A percentile compares a stretch with the other conserved stretches of the same genome.
Evolutionary conservation across 1,139 yeast genomes (phyloP).

Genomic region (Hyphopichia buzzinii): DNA sequence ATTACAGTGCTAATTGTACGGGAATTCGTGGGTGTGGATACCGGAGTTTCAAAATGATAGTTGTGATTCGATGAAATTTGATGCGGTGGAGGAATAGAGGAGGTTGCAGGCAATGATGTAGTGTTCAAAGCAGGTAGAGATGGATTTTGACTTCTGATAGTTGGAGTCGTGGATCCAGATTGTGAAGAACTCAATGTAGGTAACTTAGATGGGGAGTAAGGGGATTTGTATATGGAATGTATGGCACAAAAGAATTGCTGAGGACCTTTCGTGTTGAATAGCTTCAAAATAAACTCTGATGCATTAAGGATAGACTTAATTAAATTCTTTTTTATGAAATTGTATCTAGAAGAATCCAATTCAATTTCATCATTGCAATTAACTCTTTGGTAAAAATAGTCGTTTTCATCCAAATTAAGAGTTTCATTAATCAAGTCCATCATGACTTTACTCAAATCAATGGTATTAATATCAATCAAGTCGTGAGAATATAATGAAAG

Average conservation of each 20-base stretch:
- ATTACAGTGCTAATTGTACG: too few species aligned
- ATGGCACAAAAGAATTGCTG: slow-evolving; percentile 17
- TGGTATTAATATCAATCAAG: slow-evolving; percentile 30
- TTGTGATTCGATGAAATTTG: slow-evolving; percentile 4
- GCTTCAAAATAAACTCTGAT: slow-evolving; percentile 31
- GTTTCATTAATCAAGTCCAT: slow-evolving; percentile 39
- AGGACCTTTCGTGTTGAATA: slow-evolving; percentile 37
- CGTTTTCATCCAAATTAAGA: slow-evolving; percentile 18
- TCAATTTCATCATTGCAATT: slow-evolving; percentile 10
- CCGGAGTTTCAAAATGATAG: slow-evolving; percentile 2
- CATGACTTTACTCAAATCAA: slow-evolving; percentile 35
- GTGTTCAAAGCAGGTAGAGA: slow-evolving; percentile 1
- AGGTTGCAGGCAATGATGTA: slow-evolving; percentile 8
- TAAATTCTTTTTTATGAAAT: slow-evolving; percentile 30
- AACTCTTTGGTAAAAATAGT: slow-evolving; percentile 22
- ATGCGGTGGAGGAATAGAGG: slow-evolving; percentile 11
- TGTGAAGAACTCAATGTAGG: slow-evolving; percentile 2
- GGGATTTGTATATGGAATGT: slow-evolving; percentile 6
- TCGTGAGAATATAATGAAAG: slow-evolving; percentile 36
- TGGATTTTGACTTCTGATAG: slow-evolving; percentile 1
- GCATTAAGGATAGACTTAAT: slow-evolving; percentile 31
- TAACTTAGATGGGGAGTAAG: slow-evolving; percentile 3
- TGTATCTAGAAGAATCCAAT: slow-evolving; percentile 23
- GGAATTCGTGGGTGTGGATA: slow-evolving; percentile 1
- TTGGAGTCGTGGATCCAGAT: not conserved